A percentile compares a stretch with the other conserved stretches of the same genome.
Conservation (phyloP, 176 grass and related monocot genomes). For the Raddia guianensis region DNA sequence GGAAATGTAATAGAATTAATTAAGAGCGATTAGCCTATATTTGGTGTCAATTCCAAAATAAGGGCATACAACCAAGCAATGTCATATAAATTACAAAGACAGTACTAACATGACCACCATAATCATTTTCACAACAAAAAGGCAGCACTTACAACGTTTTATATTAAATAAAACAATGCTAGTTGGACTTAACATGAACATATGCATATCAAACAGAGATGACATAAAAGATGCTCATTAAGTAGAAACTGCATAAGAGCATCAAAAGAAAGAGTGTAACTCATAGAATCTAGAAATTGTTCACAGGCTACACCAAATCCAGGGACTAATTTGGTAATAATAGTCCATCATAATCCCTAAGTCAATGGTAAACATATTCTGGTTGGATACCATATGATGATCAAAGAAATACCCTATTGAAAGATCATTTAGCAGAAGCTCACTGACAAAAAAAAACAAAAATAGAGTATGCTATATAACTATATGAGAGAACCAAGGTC, state of each 20-base stretch:
- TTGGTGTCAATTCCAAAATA: neutral
- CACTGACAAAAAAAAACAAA: too few species aligned
- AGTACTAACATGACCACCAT: neutral
- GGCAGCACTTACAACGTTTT: neutral
- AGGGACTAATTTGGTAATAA: constrained; percentile 19
- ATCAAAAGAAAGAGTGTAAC: neutral
- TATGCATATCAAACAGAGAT: neutral
- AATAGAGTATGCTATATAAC: too few species aligned
- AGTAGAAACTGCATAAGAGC: neutral
- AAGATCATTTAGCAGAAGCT: neutral
- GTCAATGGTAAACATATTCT: too few species aligned
- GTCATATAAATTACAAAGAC: neutral
- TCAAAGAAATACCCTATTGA: neutral
- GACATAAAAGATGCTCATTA: neutral
- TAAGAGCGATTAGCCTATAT: neutral
- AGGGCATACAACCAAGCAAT: constrained; percentile 8
- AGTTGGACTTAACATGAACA: neutral
- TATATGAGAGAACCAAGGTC: too few species aligned
- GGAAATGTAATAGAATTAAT: neutral
- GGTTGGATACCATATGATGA: too few species aligned
- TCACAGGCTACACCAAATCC: neutral
- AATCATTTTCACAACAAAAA: neutral
- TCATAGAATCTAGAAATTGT: constrained; percentile 21
- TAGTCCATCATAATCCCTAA: constrained; percentile 10
- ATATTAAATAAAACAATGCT: neutral